Conservation (phyloP, 192 early-diverging fungal species). For the Mortierella antarctica region DNA sequence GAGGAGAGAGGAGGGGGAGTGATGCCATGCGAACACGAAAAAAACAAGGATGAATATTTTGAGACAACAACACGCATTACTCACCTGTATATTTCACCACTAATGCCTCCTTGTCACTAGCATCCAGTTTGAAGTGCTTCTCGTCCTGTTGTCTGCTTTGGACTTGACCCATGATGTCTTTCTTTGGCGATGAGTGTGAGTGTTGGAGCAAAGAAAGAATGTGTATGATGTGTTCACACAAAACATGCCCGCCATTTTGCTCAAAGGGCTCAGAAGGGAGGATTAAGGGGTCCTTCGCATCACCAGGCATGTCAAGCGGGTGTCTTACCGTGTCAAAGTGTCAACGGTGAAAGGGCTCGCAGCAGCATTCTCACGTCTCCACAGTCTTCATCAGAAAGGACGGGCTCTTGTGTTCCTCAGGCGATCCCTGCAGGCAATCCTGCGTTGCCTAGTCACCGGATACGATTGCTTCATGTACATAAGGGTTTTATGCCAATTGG, state of each 20-base stretch:
- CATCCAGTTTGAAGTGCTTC: conserved; percentile 32
- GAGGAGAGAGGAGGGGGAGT: background rate
- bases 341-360: too few species aligned
- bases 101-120: conserved; percentile 24
- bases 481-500: too few species aligned
- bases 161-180: conserved; percentile 47
- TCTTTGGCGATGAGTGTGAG: background rate
- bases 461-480: too few species aligned
- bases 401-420: too few species aligned
- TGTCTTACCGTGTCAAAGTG: too few species aligned
- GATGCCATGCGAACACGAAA: background rate
- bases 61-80: background rate
- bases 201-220: background rate
- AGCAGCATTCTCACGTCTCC: too few species aligned
- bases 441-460: too few species aligned
- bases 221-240: background rate
- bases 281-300: background rate
- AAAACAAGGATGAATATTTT: background rate
- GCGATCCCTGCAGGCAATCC: too few species aligned
- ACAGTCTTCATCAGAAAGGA: too few species aligned
- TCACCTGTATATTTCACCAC: conserved; percentile 40
- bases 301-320: too few species aligned
- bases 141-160: conserved; percentile 48
- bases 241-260: too few species aligned
- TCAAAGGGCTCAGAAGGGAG: background rate